Evolutionary conservation across 2,329 filamentous ascomycete genomes (phyloP).

Genomic region (Arachnopeziza araneosa): DNA sequence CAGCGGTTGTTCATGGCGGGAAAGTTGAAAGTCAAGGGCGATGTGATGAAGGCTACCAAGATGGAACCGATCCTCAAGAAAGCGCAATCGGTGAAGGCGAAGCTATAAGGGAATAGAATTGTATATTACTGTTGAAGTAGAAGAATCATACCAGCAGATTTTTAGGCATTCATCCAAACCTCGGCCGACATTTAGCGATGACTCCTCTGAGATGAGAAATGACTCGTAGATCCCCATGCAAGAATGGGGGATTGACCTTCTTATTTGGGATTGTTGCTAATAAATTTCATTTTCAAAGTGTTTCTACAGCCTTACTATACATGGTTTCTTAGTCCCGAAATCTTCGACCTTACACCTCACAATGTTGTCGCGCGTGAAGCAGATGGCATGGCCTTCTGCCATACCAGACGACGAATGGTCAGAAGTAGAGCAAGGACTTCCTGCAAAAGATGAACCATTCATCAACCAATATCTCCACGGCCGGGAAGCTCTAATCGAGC

Average conservation of each 20-base stretch:
- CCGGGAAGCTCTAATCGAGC: constrained; percentile 66
- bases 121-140: neutral
- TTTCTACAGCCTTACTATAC: neutral
- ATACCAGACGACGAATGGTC: constrained; percentile 51
- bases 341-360: neutral
- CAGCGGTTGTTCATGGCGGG: constrained; percentile 94
- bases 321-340: neutral
- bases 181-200: neutral
- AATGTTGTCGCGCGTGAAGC: constrained; percentile 22
- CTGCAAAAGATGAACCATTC: constrained; percentile 61
- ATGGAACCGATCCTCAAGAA: constrained; percentile 89
- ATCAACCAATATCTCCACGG: constrained; percentile 77
- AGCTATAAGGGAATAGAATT: constrained; percentile 53
- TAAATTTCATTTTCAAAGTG: neutral
- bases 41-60: constrained; percentile 98
- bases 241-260: constrained; percentile 6
- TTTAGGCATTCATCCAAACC: neutral
- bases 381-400: constrained; percentile 26
- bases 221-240: neutral
- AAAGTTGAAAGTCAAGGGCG: constrained; percentile 96
- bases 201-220: neutral
- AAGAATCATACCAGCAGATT: neutral
- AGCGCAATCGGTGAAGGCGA: constrained; percentile 69
- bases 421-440: constrained; percentile 51
- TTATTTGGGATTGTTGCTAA: neutral